Base-by-base conservation (phyloP, 2,329 filamentous ascomycete species). In the Epichloe brachyelytri region DNA sequence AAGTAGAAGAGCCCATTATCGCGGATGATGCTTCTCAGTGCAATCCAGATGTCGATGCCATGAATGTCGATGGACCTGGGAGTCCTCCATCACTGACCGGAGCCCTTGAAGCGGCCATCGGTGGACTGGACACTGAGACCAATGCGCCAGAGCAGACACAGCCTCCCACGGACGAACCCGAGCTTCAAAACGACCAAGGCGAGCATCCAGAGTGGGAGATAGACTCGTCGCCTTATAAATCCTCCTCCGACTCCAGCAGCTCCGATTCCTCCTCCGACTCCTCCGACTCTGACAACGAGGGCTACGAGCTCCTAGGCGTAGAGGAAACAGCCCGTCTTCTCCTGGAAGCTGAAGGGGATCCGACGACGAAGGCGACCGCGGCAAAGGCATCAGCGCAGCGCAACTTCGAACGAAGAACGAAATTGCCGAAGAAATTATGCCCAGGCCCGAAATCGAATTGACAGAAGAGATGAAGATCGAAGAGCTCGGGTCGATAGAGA, bases 381-480 rank as follows among this genome's bases (percentile, higher is more conserved):
- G 59, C 37, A 68, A 69, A 48, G 64, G 69, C 8, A 60, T 69
- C 37, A 63, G 61, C 36, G 58, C 63, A 10, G 60, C 68, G 2
- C 77, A 79, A 43, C 68, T 94, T 43, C 81, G 85, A 53, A 95
- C 89, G 1, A 84, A 88, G 63, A 95, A 97, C 65, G 93, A 98
- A 65, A 54, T 79, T 15, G 63, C 70, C 0, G 82, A 87, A 51
- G 78, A 82, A 49, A 66, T 76, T 15, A 69, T 83, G 4, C 82
- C 83, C 0, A 87, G 85, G 59, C 91, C 93, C 0, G 80, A 93
- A 51, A 75, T 97, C 43, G 77, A 70, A n/a, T 77, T 97, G 50
- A 89, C 82, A 0, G 71, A 80, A 0, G 83, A 88, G 15, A 94
- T 86, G 76, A 79, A 81, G 56, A 82, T 96, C 49, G 78, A 83